Evolutionary conservation across 2,329 filamentous ascomycete species (phyloP).

Genomic region (Phyllosticta ampelicida): DNA sequence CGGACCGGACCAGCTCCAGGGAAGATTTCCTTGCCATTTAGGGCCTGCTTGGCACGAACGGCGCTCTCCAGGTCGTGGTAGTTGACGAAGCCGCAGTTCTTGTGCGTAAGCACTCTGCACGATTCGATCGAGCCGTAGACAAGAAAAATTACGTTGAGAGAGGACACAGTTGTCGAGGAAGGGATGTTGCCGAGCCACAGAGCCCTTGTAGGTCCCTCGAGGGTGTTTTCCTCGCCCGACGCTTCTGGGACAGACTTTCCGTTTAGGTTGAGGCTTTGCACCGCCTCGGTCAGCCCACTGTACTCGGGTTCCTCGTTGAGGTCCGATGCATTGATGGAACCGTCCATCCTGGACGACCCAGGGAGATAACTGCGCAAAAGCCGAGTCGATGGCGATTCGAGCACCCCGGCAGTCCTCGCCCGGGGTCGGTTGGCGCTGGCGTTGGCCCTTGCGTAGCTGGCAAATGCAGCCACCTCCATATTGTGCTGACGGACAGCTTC

Average conservation of each 20-base stretch:
- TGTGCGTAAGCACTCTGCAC: constrained; percentile 88
- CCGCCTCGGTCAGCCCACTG: constrained; percentile 68
- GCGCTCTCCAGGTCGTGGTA: constrained; percentile 88
- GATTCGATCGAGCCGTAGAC: constrained; percentile 86
- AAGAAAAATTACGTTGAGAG: constrained; percentile 88
- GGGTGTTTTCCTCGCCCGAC: constrained; percentile 58
- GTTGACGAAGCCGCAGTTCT: constrained; percentile 98
- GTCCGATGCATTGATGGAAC: constrained; percentile 63
- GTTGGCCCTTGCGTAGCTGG: constrained; percentile 57
- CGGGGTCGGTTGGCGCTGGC: constrained; percentile 55
- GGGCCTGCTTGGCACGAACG: constrained; percentile 71
- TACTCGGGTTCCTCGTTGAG: constrained; percentile 67
- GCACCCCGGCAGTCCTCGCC: constrained; percentile 80
- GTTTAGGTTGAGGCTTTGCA: constrained; percentile 68
- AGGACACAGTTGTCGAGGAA: constrained; percentile 91
- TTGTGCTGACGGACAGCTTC: constrained; percentile 83
- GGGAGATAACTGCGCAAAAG: constrained; percentile 62
- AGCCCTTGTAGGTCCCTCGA: constrained; percentile 84
- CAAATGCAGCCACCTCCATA: constrained; percentile 83
- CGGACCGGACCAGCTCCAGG: constrained; percentile 88
- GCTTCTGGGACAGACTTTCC: constrained; percentile 53
- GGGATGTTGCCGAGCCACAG: constrained; percentile 97
- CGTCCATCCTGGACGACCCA: constrained; percentile 65
- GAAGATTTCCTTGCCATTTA: constrained; percentile 98
- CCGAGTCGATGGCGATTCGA: constrained; percentile 63